Base-by-base conservation (phyloP, 176 grass and related monocot species). In the Thinopyrum elongatum region DNA sequence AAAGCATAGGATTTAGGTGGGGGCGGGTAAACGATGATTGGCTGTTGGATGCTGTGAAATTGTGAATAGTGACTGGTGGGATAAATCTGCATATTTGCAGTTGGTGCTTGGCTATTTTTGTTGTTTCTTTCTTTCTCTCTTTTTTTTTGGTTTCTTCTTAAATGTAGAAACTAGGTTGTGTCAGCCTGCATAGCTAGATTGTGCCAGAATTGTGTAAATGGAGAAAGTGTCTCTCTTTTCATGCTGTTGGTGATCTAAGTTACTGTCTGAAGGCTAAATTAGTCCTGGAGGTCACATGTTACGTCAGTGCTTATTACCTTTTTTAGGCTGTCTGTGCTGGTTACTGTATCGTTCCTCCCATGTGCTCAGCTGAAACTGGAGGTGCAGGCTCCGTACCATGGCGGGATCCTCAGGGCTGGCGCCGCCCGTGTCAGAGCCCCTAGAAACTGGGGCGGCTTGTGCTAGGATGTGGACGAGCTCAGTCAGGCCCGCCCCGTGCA, bases 71-170 rank as follows among this genome's bases (percentile, higher is more conserved):
- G 76, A 42, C 22, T 84, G 59, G 67, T 69, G 68, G 25, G 74
- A 21, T 91, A 61, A 91, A 68, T 79, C 33, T 83, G 65, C 74
- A 58, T 27, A 42, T 65, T 83, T 83, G 79, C 44, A 86, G 85
- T 10, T 46, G n/a, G 79, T 47, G 30, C 13, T 65, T 55, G 65
- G 46, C 46, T 16, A 16, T 16, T 49, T 49, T 1, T 16, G 14
- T 51, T 41, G 34, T 44, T 8, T 22, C 25, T 28, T 51, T 41
- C 42, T 44, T 8, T 22, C 25, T 28, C 28, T 47, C 8, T 60
- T 39, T 61, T 23, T 25, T n/a, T n/a, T n/a, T n/a, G n/a, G 28
- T 65, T 85, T 81, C 27, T 35, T 60, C 4, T 25, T 5, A 38
- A 59, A 22, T 59, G 28, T n/a, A 51, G 28, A 51, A 88, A 35